Conservation (phyloP, 164 flowering plant genomes). For the Umbilicus rupestris region DNA sequence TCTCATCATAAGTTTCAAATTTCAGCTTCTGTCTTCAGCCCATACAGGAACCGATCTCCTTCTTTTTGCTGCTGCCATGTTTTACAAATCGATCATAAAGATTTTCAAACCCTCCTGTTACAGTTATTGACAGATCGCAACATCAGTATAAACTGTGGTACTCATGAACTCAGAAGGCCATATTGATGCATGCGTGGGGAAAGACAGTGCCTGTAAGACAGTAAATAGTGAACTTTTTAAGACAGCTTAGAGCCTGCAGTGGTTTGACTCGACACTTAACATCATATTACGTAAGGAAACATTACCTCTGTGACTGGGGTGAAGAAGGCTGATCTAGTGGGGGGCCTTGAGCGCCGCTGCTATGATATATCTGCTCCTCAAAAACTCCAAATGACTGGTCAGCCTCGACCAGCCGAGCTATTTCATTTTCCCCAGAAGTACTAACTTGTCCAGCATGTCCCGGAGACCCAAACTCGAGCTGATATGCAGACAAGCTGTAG, state of each 20-base stretch:
- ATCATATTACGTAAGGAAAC: neutral
- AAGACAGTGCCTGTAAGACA: neutral
- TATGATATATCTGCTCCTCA: slow-evolving; percentile 50
- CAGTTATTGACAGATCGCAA: neutral
- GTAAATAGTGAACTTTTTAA: neutral
- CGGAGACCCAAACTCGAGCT: slow-evolving; percentile 81
- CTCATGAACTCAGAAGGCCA: neutral
- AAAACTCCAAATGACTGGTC: slow-evolving; percentile 27
- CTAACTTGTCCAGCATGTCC: slow-evolving; percentile 60
- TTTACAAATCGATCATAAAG: neutral
- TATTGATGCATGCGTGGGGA: neutral
- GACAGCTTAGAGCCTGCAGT: neutral
- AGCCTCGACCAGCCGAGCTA: slow-evolving; percentile 37
- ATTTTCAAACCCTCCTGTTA: neutral
- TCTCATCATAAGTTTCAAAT: neutral
- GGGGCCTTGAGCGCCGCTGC: slow-evolving; percentile 35
- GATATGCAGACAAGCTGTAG: slow-evolving; percentile 49
- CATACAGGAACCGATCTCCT: neutral
- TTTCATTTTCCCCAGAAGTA: slow-evolving; percentile 37
- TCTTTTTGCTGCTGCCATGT: neutral
- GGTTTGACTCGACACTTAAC: neutral
- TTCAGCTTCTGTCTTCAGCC: neutral
- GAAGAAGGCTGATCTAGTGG: slow-evolving; percentile 85
- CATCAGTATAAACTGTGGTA: neutral
- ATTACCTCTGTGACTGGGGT: slow-evolving; percentile 58